phyloP scores from a whole-genome alignment of 2,329 filamentous ascomycete genomes.

The Aspergillus tubingensis region DNA sequence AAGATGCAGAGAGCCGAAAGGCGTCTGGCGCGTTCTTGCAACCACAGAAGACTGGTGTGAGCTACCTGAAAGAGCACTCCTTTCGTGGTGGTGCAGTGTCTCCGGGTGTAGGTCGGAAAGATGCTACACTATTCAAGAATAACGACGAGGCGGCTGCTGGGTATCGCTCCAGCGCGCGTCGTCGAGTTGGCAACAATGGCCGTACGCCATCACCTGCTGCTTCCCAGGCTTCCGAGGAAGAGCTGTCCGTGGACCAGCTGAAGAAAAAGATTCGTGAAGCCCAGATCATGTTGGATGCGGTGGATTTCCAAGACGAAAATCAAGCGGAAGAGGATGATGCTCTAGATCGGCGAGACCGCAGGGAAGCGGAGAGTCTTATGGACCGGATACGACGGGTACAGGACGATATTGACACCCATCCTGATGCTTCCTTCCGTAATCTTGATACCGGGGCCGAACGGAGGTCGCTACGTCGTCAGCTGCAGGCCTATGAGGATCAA shows the following conservation, averaged over 20 bases:
- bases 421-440: constrained; percentile 69
- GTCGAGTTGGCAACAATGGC: constrained; percentile 70
- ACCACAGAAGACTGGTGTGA: constrained; percentile 96
- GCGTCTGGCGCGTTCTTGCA: constrained; percentile 85
- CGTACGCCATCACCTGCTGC: constrained; percentile 79
- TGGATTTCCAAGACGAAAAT: constrained; percentile 94
- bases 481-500: constrained; percentile 85
- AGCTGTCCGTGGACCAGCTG: constrained; percentile 81
- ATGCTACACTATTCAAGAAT: constrained; percentile 95
- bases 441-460: constrained; percentile 87
- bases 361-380: constrained; percentile 92
- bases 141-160: constrained; percentile 83
- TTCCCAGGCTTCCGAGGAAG: constrained; percentile 69
- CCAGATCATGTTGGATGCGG: constrained; percentile 89
- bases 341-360: constrained; percentile 83
- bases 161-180: constrained; percentile 90
- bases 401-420: constrained; percentile 91
- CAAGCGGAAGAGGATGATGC: constrained; percentile 87
- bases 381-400: constrained; percentile 87
- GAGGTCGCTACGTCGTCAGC: constrained; percentile 79
- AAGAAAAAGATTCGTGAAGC: constrained; percentile 92
- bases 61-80: constrained; percentile 93
- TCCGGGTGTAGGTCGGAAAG: constrained; percentile 70
- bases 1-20: constrained; percentile 88
- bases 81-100: constrained; percentile 69